Conservation (phyloP, 371 early-diverging fungal genomes). For the Mortierella sp. region DNA sequence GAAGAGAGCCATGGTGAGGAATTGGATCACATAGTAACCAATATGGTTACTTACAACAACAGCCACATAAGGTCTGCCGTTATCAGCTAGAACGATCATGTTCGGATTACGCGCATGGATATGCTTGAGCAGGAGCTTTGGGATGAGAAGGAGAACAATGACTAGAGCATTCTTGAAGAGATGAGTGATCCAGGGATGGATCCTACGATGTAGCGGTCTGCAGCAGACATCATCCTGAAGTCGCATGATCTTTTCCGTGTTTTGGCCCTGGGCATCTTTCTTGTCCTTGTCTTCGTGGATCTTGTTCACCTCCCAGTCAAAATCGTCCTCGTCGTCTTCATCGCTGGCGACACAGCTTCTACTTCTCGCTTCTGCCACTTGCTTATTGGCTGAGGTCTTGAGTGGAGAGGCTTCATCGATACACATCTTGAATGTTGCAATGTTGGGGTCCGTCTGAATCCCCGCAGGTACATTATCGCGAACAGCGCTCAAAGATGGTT, state of each 20-base stretch:
- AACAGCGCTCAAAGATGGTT: slow-evolving; percentile 29
- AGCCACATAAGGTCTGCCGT: slow-evolving; percentile 29
- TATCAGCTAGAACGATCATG: slow-evolving; percentile 23
- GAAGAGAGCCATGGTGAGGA: slow-evolving; percentile 32
- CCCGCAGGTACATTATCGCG: slow-evolving; percentile 31
- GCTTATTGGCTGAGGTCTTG: not conserved
- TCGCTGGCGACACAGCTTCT: not conserved
- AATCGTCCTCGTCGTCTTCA: slow-evolving; percentile 23
- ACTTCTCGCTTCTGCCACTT: not conserved
- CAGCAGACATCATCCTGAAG: slow-evolving; percentile 34
- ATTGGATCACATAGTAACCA: slow-evolving; percentile 37
- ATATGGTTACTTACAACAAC: slow-evolving; percentile 29
- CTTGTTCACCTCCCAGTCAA: slow-evolving; percentile 48
- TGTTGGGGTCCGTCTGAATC: slow-evolving; percentile 24
- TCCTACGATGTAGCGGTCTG: slow-evolving; percentile 11
- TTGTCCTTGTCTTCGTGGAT: slow-evolving; percentile 22
- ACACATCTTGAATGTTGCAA: slow-evolving; percentile 8
- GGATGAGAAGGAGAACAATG: slow-evolving; percentile 13
- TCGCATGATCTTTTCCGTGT: not conserved
- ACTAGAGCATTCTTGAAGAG: slow-evolving; percentile 14
- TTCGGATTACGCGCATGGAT: slow-evolving; percentile 20
- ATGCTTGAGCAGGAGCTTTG: slow-evolving; percentile 20
- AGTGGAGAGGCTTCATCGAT: slow-evolving; percentile 30
- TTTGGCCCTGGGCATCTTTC: not conserved
- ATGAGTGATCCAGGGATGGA: slow-evolving; percentile 22